Evolutionary conservation across 441 rosid species (phyloP).

Genomic region (California macrophylla): DNA sequence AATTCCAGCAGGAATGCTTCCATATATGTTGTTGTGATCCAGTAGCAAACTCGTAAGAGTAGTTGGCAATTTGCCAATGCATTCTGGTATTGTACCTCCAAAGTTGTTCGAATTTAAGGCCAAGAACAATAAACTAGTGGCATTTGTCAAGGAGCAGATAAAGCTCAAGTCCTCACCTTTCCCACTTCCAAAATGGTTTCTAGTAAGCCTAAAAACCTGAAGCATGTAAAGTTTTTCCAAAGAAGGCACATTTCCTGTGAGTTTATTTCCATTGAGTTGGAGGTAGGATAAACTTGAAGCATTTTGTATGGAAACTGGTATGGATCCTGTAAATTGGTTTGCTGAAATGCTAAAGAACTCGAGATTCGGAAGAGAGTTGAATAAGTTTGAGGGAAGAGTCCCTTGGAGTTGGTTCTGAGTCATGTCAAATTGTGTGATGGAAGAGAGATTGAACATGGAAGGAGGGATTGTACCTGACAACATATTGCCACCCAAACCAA

Average conservation of each 20-base stretch:
- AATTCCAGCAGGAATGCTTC: constrained; percentile 12
- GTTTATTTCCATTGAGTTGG: neutral
- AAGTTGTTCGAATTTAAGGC: neutral
- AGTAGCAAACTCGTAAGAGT: neutral
- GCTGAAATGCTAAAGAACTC: neutral
- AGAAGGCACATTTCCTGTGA: constrained; percentile 13
- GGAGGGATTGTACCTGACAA: constrained; percentile 23
- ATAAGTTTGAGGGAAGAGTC: constrained; percentile 17
- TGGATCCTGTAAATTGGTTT: constrained; percentile 16
- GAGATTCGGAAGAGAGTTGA: constrained; percentile 17
- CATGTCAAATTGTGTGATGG: neutral
- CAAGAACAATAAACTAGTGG: neutral
- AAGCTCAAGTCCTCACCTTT: constrained; percentile 16
- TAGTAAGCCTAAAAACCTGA: neutral
- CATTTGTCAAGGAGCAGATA: constrained; percentile 20
- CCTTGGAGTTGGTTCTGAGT: constrained; percentile 17
- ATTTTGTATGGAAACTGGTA: constrained; percentile 25
- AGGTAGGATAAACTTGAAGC: constrained; percentile 9
- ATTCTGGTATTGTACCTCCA: constrained; percentile 21
- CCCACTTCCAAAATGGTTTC: constrained; percentile 18
- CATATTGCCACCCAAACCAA: constrained; percentile 6
- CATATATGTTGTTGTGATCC: constrained; percentile 4
- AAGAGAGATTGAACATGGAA: constrained; percentile 23
- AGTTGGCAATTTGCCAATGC: constrained; percentile 18
- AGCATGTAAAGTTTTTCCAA: constrained; percentile 3